These are phyloP conservation scores for Ophiognomonia clavigignenti-juglandacearum DNA, from an alignment of 2,329 filamentous ascomycete species.

Conservation along the genomic window DNA sequence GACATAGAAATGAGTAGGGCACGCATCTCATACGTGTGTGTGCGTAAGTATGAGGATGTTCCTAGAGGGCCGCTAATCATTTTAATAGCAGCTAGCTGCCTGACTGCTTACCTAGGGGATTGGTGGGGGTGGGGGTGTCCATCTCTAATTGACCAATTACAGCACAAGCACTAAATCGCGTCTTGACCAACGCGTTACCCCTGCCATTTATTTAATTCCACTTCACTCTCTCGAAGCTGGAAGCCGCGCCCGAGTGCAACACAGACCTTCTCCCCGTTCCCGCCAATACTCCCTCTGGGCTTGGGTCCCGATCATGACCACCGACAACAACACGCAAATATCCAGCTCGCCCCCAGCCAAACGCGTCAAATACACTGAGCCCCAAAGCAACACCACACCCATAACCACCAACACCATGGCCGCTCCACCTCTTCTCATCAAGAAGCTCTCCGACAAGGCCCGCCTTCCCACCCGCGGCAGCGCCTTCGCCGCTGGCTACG, in stretches of 20 bases:
- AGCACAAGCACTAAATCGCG: slow-evolving; percentile 5
- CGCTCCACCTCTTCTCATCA: slow-evolving; percentile 69
- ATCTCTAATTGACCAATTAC: neutral
- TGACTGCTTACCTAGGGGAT: neutral
- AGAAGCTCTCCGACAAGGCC: slow-evolving; percentile 80
- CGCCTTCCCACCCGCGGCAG: slow-evolving; percentile 82
- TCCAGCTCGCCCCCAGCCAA: slow-evolving; percentile 73
- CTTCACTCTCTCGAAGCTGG: too few relatives aligned
- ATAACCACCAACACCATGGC: slow-evolving; percentile 18
- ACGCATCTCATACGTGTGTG: too few relatives aligned
- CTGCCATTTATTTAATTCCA: slow-evolving; percentile 11
- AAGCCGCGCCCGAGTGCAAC: neutral
- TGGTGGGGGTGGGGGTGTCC: neutral
- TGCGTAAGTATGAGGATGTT: too few relatives aligned
- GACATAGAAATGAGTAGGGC: too few relatives aligned
- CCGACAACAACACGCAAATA: slow-evolving; percentile 37
- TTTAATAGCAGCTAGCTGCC: neutral
- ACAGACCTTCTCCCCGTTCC: neutral
- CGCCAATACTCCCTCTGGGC: slow-evolving; percentile 1
- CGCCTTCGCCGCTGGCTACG: slow-evolving; percentile 87
- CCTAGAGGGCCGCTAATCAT: too few relatives aligned
- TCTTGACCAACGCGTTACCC: slow-evolving; percentile 1
- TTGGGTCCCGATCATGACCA: slow-evolving; percentile 24
- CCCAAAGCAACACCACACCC: slow-evolving; percentile 14
- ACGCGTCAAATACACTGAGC: slow-evolving; percentile 62